A percentile compares a stretch with the other conserved stretches of the same genome.
Evolutionary conservation across 225 moss, liverwort and hornwort species (phyloP).

Genomic region (Pleurozium schreberi): DNA sequence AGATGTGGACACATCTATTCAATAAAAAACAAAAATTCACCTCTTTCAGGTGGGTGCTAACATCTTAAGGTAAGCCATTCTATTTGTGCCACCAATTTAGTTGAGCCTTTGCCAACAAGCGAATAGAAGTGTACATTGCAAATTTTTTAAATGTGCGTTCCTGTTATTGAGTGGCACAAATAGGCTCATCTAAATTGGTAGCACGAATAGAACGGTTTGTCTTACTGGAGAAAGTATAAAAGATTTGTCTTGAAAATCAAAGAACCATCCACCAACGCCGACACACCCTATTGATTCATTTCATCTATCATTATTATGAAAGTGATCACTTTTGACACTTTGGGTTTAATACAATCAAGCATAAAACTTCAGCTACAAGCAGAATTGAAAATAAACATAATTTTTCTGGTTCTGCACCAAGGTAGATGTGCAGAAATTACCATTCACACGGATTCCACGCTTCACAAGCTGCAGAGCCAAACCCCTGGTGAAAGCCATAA

Average conservation of each 20-base stretch:
- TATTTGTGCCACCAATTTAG: background rate
- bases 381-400: background rate
- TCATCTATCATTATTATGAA: background rate
- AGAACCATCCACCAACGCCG: background rate
- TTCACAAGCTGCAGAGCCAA: slow-evolving; percentile 70
- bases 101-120: background rate
- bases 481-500: slow-evolving; percentile 58
- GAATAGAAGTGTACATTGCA: background rate
- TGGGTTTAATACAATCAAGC: background rate
- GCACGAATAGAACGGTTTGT: background rate
- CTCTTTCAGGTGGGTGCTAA: background rate
- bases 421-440: background rate
- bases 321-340: background rate
- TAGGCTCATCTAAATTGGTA: background rate
- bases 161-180: background rate
- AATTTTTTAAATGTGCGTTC: background rate
- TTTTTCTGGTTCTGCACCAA: too few relatives aligned
- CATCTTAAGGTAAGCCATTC: background rate
- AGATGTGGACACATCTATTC: too few relatives aligned
- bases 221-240: background rate
- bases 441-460: slow-evolving; percentile 78
- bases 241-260: background rate
- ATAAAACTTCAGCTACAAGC: background rate
- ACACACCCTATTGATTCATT: background rate
- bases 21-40: background rate